These are phyloP conservation scores for Yamadazyma triangularis DNA, from an alignment of 1,139 yeast genomes.

Conservation along the genomic window DNA sequence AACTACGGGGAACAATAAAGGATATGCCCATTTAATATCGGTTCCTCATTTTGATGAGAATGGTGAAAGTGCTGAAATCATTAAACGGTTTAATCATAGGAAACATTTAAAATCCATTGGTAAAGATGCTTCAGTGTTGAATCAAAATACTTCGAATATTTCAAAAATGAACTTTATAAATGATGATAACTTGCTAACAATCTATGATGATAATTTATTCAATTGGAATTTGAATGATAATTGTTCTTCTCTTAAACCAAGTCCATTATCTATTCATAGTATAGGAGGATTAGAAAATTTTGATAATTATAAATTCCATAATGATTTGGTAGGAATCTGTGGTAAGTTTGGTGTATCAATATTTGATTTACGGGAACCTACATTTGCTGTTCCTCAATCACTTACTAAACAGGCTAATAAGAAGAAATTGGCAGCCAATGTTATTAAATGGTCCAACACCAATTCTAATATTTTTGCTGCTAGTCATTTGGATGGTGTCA, in stretches of 20 bases:
- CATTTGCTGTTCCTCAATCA: constrained; percentile 30
- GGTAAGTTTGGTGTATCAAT: constrained; percentile 71
- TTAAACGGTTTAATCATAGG: constrained; percentile 70
- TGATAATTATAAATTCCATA: constrained; percentile 42
- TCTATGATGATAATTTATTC: constrained; percentile 61
- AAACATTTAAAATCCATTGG: constrained; percentile 44
- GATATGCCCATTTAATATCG: constrained; percentile 62
- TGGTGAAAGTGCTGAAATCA: constrained; percentile 56
- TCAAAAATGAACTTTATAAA: constrained; percentile 24
- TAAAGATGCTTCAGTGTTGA: constrained; percentile 15
- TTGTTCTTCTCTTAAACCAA: constrained; percentile 30
- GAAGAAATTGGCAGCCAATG: constrained; percentile 24
- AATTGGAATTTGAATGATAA: constrained; percentile 64
- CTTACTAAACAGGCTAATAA: constrained; percentile 11
- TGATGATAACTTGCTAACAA: constrained; percentile 37
- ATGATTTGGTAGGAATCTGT: constrained; percentile 47
- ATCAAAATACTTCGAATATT: constrained; percentile 20
- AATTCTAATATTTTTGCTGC: constrained; percentile 64
- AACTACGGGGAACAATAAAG: constrained; percentile 67
- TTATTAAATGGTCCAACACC: constrained; percentile 60
- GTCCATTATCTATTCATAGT: constrained; percentile 49
- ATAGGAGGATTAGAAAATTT: constrained; percentile 50
- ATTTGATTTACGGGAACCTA: constrained; percentile 54
- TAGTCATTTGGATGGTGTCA: constrained; percentile 54
- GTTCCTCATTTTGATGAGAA: constrained; percentile 37